A percentile compares a stretch with the other conserved stretches of the same genome.
phyloP scores from a whole-genome alignment of 179 eudicot genomes.

The Carnegiea gigantea region DNA sequence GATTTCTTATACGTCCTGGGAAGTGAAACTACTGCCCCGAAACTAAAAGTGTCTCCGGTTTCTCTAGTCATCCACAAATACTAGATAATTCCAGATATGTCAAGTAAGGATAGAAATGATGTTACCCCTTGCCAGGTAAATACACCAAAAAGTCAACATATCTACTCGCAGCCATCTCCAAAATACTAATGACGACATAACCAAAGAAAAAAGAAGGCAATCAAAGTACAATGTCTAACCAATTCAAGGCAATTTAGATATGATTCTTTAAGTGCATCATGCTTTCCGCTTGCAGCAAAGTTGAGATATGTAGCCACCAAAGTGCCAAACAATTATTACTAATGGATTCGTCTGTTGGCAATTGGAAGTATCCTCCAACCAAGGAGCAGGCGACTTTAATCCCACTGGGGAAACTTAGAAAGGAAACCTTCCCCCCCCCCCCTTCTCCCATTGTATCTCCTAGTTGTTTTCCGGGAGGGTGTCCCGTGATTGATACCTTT shows the following conservation, averaged over 20 bases:
- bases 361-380: neutral
- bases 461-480: neutral
- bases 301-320: neutral
- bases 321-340: neutral
- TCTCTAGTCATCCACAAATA: neutral
- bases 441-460: neutral
- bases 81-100: neutral
- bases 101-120: neutral
- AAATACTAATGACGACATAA: neutral
- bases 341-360: neutral
- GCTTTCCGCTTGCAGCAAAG: neutral
- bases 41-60: neutral
- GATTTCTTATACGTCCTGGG: neutral
- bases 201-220: neutral
- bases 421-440: neutral
- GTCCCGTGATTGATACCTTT: neutral
- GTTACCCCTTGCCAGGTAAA: neutral
- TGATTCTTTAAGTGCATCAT: neutral
- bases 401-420: neutral
- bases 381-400: neutral
- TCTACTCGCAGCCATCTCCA: neutral
- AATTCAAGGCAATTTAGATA: neutral
- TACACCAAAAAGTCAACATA: neutral
- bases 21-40: neutral
- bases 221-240: neutral